Base-by-base conservation (phyloP, 345 rosid species). In the Citrus glauca region DNA sequence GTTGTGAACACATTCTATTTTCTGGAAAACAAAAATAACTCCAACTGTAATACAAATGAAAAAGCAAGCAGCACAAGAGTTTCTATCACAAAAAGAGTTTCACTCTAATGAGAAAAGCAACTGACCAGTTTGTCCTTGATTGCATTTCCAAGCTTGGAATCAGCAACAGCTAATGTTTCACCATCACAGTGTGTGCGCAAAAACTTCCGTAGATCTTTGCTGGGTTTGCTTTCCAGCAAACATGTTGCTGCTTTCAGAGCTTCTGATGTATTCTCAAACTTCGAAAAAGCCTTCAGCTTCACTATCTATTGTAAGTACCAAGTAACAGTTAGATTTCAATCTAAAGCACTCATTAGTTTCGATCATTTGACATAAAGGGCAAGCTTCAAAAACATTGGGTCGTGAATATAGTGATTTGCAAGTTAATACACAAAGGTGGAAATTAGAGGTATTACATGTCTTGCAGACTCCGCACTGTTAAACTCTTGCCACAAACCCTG, bases 1-100 rank as follows among this genome's bases (percentile, higher is more conserved):
- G 89, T 88, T 94, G 89, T 96, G 99, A 69, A 96, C 91, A 77
- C 99, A 96, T 17, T 94, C 94, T 32, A 96, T 92, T 90, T 92
- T 88, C 99, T 96, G 87, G 83, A 84, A 45, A 17, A 30, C 50
- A 53, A 53, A 45, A 81, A 68, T 45, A 17, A 20, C 48, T 75
- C 35, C 19, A 27, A 81, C 59, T 74, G 72, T 80, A 78, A 77
- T 30, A 57, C 61, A 37, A 78, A 37, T 13, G 20, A 1, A 59
- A 81, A 42, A 27, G 7, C 0, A 70, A 62, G 69, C 19, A 66
- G 4, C 61, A 22, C 1, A 57, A 6, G 7, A 64, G 9, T n/a
- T 17, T 8, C 16, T 13, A 45, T 45, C 50, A 45, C 17, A 45
- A 45, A 11, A 45, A 45, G 16, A 3, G 50, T 45, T 45, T 45